A percentile compares a stretch with the other conserved stretches of the same genome.
phyloP scores from a whole-genome alignment of 2,329 filamentous ascomycete species.

The Ophiostoma sp. region DNA sequence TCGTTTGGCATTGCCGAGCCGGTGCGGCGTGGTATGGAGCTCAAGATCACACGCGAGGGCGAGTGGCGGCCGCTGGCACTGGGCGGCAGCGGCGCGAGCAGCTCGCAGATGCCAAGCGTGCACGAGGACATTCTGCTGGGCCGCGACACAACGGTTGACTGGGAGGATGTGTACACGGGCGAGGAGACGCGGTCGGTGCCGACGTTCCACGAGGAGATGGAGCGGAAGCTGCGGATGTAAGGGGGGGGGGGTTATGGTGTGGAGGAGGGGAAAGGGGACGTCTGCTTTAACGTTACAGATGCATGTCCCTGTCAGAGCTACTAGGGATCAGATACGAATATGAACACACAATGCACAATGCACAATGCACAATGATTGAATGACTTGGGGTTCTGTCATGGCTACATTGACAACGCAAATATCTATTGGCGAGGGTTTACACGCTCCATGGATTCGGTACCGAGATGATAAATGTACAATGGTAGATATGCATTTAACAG shows the following conservation, averaged over 20 bases:
- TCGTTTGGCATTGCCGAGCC: constrained; percentile 92
- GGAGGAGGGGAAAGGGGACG: not conserved
- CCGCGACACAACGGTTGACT: constrained; percentile 69
- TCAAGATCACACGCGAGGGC: constrained; percentile 76
- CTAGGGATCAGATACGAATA: constrained; percentile 2
- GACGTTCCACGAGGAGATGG: constrained; percentile 87
- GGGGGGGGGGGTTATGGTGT: not conserved
- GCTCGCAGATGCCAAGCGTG: constrained; percentile 50
- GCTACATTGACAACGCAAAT: no score
- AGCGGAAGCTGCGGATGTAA: constrained; percentile 77
- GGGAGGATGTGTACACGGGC: constrained; percentile 90
- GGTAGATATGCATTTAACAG: not conserved
- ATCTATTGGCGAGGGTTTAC: not conserved
- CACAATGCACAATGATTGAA: not conserved
- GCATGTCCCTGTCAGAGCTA: constrained; percentile 4
- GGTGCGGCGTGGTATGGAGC: constrained; percentile 87
- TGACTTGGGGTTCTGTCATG: not conserved
- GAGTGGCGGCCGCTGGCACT: constrained; percentile 74
- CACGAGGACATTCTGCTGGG: constrained; percentile 88
- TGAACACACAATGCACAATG: not conserved
- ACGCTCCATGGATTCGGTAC: not conserved
- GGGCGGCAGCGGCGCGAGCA: constrained; percentile 45
- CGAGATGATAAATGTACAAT: not conserved
- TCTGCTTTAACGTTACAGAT: constrained; percentile 4
- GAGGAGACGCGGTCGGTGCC: constrained; percentile 66